Evolutionary conservation across 768 basidiomycete genomes (phyloP).

Genomic region (Gelatoporia subvermispora): DNA sequence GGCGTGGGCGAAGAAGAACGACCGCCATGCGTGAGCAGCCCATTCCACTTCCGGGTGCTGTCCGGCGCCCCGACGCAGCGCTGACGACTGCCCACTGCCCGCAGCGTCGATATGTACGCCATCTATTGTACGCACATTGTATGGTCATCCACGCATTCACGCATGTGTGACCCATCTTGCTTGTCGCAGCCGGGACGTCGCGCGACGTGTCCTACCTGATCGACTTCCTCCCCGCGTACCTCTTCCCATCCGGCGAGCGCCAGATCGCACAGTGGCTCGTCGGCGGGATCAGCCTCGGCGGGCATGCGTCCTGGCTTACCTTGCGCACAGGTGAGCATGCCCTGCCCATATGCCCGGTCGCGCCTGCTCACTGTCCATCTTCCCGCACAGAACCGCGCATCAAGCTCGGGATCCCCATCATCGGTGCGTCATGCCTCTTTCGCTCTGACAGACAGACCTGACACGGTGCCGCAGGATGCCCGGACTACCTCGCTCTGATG

Average conservation of each 20-base stretch:
- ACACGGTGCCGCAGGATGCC: conserved; percentile 66
- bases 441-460: conserved; percentile 2
- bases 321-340: conserved; percentile 43
- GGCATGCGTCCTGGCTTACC: conserved; percentile 77
- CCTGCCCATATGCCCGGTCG: not conserved
- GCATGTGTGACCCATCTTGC: not conserved
- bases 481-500: conserved; percentile 59
- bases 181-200: conserved; percentile 51
- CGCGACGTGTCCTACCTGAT: conserved; percentile 77
- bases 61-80: not conserved
- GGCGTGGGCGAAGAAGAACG: conserved; percentile 37
- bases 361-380: not conserved
- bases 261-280: conserved; percentile 64
- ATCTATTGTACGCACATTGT: not conserved
- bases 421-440: conserved; percentile 10
- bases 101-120: conserved; percentile 44
- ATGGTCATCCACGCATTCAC: not conserved
- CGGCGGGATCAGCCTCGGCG: conserved; percentile 77
- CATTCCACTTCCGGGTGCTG: not conserved
- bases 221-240: conserved; percentile 68
- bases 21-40: conserved; percentile 36
- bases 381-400: conserved; percentile 35
- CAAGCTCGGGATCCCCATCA: conserved; percentile 39
- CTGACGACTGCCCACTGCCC: conserved; percentile 7
- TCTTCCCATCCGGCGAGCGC: conserved; percentile 66